Percentiles rank a stretch among this genome's conserved stretches.
These are phyloP conservation scores for Daedalea quercina DNA, from an alignment of 768 basidiomycete genomes.

Conservation along the genomic window DNA sequence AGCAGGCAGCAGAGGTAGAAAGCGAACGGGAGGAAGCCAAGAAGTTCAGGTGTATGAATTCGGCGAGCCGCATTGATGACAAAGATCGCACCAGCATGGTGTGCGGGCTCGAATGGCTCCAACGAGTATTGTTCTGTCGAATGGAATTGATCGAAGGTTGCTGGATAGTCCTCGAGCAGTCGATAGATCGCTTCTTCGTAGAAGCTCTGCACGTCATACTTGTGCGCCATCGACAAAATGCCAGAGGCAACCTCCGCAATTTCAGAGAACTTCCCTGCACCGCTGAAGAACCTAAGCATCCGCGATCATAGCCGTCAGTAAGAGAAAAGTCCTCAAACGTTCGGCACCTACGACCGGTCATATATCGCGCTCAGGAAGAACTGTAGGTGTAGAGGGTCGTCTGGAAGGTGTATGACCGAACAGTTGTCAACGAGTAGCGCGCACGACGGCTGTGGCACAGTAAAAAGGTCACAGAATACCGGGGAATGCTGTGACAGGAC, in stretches of 20 bases:
- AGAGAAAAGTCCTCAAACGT: not conserved
- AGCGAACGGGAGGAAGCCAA: slow-evolving; percentile 11
- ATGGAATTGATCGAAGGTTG: not conserved
- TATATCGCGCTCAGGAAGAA: slow-evolving; percentile 3
- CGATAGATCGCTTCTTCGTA: not conserved
- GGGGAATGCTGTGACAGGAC: slow-evolving; percentile 12
- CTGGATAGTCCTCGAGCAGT: not conserved
- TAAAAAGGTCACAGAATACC: slow-evolving; percentile 12
- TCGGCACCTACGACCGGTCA: not conserved
- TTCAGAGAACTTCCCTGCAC: not conserved
- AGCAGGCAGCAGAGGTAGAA: slow-evolving; percentile 16
- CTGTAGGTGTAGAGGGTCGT: slow-evolving; percentile 2
- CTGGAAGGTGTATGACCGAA: slow-evolving; percentile 8
- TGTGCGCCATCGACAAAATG: slow-evolving; percentile 1
- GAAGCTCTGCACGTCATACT: slow-evolving; percentile 3
- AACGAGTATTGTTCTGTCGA: not conserved
- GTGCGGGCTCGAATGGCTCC: not conserved
- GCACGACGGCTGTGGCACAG: slow-evolving; percentile 1
- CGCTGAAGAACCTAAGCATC: not conserved
- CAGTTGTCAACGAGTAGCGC: slow-evolving; percentile 1
- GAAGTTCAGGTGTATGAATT: not conserved
- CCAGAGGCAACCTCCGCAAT: not conserved
- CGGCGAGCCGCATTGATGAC: not conserved
- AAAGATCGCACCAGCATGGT: not conserved
- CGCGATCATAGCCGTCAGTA: not conserved